phyloP scores from a whole-genome alignment of 352 stramenopile species.

The Globisporangium iwayamae region DNA sequence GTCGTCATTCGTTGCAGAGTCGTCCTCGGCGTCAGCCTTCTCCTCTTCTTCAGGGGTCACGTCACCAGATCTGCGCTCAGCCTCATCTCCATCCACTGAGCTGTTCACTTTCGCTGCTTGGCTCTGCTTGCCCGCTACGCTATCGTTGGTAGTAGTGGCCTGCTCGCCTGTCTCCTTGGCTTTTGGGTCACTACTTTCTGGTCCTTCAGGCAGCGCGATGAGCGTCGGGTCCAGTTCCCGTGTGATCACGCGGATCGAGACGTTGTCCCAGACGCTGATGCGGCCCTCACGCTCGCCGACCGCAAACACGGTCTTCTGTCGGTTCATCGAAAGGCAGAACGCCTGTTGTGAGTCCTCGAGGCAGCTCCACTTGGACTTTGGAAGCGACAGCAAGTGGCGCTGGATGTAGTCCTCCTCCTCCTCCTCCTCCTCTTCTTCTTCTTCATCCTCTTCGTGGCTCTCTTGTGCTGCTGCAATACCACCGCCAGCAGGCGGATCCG shows the following conservation, averaged over 20 bases:
- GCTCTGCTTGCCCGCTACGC: constrained; percentile 3
- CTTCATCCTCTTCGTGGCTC: neutral
- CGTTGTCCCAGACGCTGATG: constrained; percentile 84
- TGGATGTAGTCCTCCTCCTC: constrained; percentile 51
- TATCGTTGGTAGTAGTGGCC: neutral
- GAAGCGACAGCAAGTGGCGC: constrained; percentile 54
- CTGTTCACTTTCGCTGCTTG: neutral
- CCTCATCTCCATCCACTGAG: neutral
- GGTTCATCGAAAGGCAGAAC: constrained; percentile 66
- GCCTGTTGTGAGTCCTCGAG: constrained; percentile 78
- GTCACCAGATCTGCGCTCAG: neutral
- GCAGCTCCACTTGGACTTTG: constrained; percentile 46
- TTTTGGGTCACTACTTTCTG: constrained; percentile 2
- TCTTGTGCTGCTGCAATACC: constrained; percentile 3
- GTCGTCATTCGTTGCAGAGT: constrained; percentile 30
- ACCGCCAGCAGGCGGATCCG: no score
- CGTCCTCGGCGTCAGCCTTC: constrained; percentile 16
- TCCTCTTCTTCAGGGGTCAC: constrained; percentile 11
- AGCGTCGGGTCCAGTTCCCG: constrained; percentile 72
- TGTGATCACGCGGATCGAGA: constrained; percentile 71
- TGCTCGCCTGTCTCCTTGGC: neutral
- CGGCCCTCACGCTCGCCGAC: constrained; percentile 77
- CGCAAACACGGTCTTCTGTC: constrained; percentile 54
- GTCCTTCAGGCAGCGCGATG: constrained; percentile 35
- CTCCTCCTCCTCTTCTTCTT: constrained; percentile 31